Evolutionary conservation across 176 grass and related monocot genomes (phyloP).

Genomic region (Carex kokanica): DNA sequence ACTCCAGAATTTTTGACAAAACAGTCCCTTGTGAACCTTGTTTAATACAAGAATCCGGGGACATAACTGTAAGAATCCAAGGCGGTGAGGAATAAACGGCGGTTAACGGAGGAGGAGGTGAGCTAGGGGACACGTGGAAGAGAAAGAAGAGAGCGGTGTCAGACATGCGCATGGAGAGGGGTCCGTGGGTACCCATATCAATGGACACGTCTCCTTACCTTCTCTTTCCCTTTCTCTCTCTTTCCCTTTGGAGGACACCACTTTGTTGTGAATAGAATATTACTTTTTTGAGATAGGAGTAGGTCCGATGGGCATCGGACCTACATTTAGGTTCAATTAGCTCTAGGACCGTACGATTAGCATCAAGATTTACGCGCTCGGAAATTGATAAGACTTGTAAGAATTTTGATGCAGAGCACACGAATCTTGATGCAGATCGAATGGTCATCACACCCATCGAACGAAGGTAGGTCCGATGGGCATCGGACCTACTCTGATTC

Average conservation of each 20-base stretch:
- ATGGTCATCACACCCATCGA: too few relatives aligned
- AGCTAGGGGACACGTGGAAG: slow-evolving; percentile 36
- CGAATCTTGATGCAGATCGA: too few relatives aligned
- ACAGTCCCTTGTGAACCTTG: neutral
- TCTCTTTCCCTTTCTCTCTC: neutral
- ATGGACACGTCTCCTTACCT: slow-evolving; percentile 51
- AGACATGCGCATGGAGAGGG: slow-evolving; percentile 41
- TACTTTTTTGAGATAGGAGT: too few relatives aligned
- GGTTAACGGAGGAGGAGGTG: neutral
- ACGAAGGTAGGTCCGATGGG: too few relatives aligned
- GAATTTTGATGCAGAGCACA: too few relatives aligned
- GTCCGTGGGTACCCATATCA: neutral
- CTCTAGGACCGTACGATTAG: too few relatives aligned
- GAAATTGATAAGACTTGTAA: too few relatives aligned
- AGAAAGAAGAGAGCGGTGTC: neutral
- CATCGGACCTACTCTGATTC: too few relatives aligned
- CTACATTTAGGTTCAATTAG: too few relatives aligned
- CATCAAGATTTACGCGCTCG: too few relatives aligned
- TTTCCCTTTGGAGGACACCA: slow-evolving; percentile 17
- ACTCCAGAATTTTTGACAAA: neutral
- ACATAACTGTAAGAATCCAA: neutral
- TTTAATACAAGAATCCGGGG: neutral
- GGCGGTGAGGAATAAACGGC: neutral
- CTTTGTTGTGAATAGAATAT: slow-evolving; percentile 15
- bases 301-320: too few relatives aligned